Evolutionary conservation across 2,329 filamentous ascomycete genomes (phyloP).

Genomic region (Fusarium sp.): DNA sequence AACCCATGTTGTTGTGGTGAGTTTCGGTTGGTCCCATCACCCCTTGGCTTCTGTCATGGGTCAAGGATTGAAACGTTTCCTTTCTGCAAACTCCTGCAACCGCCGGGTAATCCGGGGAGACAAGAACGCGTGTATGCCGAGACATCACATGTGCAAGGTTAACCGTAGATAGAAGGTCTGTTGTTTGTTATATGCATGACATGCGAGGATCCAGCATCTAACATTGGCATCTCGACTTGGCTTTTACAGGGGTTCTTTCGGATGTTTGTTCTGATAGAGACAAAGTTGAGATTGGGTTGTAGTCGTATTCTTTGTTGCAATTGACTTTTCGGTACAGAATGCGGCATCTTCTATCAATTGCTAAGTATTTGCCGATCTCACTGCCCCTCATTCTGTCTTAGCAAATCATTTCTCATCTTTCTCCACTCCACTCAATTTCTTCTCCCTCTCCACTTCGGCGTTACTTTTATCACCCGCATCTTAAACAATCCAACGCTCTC

Average conservation of each 20-base stretch:
- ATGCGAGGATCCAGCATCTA: background rate
- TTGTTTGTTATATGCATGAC: background rate
- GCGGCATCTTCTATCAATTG: background rate
- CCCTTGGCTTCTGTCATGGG: slow-evolving; percentile 3
- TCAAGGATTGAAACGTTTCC: slow-evolving; percentile 9
- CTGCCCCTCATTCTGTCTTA: slow-evolving; percentile 18
- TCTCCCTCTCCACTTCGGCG: slow-evolving; percentile 20
- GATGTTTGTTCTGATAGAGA: background rate
- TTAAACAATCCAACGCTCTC: slow-evolving; percentile 3
- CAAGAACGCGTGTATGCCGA: slow-evolving; percentile 8
- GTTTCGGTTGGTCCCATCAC: slow-evolving; percentile 14
- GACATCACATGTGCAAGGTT: slow-evolving; percentile 21
- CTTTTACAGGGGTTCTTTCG: slow-evolving; percentile 19
- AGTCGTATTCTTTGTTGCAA: slow-evolving; percentile 14
- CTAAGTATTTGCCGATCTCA: background rate
- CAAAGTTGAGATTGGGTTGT: slow-evolving; percentile 2
- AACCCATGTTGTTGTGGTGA: background rate
- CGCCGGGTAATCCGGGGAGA: slow-evolving; percentile 14
- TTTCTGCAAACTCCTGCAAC: slow-evolving; percentile 1
- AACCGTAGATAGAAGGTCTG: slow-evolving; percentile 29
- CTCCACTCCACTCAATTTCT: slow-evolving; percentile 11
- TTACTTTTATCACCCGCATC: slow-evolving; percentile 13
- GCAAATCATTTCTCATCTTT: slow-evolving; percentile 6
- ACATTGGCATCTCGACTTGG: slow-evolving; percentile 12
- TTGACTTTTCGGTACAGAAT: background rate